phyloP scores from a whole-genome alignment of 495 filamentous ascomycete genomes.

The Lentithecium fluviatile region DNA sequence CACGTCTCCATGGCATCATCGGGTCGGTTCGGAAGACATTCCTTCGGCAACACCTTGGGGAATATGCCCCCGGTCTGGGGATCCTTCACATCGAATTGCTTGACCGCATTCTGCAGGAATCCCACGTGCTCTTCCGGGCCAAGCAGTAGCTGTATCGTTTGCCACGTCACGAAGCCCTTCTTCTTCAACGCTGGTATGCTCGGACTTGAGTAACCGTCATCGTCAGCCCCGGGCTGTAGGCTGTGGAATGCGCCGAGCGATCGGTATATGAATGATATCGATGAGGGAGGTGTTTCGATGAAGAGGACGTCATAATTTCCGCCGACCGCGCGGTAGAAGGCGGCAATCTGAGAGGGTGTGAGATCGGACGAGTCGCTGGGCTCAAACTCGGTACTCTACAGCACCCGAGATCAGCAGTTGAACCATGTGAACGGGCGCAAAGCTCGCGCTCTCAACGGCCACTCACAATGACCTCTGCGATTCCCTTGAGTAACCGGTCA shows the following conservation, averaged over 20 bases:
- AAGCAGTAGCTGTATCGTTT: constrained; percentile 86
- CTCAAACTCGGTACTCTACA: constrained; percentile 62
- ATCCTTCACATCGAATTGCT: constrained; percentile 69
- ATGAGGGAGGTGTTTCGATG: constrained; percentile 66
- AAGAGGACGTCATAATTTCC: constrained; percentile 91
- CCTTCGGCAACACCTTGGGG: constrained; percentile 70
- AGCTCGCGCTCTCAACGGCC: not conserved
- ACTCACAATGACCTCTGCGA: constrained; percentile 79
- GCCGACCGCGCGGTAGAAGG: constrained; percentile 84
- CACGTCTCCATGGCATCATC: constrained; percentile 78
- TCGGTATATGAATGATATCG: constrained; percentile 88
- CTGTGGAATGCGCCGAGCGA: constrained; percentile 76
- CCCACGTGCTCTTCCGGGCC: constrained; percentile 84
- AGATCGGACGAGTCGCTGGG: constrained; percentile 63
- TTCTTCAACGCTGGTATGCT: constrained; percentile 77
- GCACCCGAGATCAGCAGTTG: constrained; percentile 20
- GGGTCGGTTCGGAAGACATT: constrained; percentile 70
- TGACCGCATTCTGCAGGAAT: constrained; percentile 78
- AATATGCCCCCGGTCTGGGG: constrained; percentile 70
- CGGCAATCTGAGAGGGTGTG: constrained; percentile 76
- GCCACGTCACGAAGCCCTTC: constrained; percentile 87
- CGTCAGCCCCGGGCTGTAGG: constrained; percentile 57
- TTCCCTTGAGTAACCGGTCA: constrained; percentile 72
- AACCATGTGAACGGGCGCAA: not conserved
- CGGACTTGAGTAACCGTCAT: constrained; percentile 70